Percentiles rank a stretch among this genome's conserved stretches.
Conservation (phyloP, 1,139 yeast species). For the Geotrichum australiense region DNA sequence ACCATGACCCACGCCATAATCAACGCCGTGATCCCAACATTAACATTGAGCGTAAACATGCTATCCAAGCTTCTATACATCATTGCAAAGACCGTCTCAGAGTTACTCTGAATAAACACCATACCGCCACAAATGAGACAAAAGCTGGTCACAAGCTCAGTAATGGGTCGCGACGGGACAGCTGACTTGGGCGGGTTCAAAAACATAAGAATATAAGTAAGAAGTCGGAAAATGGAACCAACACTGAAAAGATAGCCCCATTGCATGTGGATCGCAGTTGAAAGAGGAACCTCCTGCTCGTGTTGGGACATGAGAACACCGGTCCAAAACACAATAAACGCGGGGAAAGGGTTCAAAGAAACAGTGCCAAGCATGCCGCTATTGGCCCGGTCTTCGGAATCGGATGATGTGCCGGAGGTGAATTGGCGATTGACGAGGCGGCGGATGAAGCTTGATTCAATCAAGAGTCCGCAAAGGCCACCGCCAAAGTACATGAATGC, state of each 20-base stretch:
- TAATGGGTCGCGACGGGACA: constrained; percentile 64
- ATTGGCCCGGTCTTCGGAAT: constrained; percentile 18
- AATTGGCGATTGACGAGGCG: constrained; percentile 21
- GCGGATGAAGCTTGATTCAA: constrained; percentile 52
- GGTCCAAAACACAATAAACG: constrained; percentile 90
- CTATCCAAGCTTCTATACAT: constrained; percentile 80
- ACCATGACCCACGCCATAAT: constrained; percentile 89
- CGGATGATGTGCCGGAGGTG: constrained; percentile 13
- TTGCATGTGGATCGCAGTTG: constrained; percentile 76
- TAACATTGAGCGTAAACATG: constrained; percentile 84
- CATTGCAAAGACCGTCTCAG: constrained; percentile 72
- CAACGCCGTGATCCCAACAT: constrained; percentile 70
- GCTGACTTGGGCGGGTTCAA: constrained; percentile 43
- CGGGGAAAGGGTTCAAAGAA: constrained; percentile 76
- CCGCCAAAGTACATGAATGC: constrained; percentile 93
- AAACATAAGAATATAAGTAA: constrained; percentile 57
- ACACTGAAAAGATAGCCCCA: constrained; percentile 83
- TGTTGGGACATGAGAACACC: constrained; percentile 96
- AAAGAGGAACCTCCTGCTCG: constrained; percentile 68
- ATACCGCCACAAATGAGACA: constrained; percentile 81
- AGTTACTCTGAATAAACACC: constrained; percentile 87
- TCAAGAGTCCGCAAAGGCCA: constrained; percentile 81
- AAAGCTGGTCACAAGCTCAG: constrained; percentile 75
- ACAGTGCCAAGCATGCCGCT: constrained; percentile 23
- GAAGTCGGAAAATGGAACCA: constrained; percentile 69